Percentiles rank a stretch among this genome's conserved stretches.
phyloP scores from a whole-genome alignment of 2,329 filamentous ascomycete genomes.

The Fusarium scirpi region DNA sequence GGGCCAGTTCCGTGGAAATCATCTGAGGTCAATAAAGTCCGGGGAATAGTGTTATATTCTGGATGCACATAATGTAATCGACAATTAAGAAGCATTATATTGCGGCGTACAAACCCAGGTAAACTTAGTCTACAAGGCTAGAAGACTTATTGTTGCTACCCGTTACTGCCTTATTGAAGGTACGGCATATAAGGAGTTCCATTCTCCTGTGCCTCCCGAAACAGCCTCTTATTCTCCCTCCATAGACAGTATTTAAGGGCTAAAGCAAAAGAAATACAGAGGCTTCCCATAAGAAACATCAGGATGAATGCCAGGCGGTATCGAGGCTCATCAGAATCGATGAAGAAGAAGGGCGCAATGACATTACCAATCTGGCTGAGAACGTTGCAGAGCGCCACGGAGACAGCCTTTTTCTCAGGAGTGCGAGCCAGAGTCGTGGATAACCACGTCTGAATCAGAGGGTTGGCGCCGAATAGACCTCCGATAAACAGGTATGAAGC shows the following conservation, averaged over 20 bases:
- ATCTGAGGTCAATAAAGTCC: too few species aligned
- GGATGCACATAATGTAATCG: accelerated
- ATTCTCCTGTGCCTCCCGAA: too few species aligned
- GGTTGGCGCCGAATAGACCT: not conserved
- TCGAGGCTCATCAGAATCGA: not conserved
- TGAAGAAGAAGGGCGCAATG: not conserved
- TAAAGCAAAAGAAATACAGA: not conserved
- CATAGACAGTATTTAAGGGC: not conserved
- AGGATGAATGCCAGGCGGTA: not conserved
- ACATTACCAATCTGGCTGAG: not conserved
- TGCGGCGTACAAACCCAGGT: accelerated
- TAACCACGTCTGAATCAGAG: not conserved
- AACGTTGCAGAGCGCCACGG: not conserved
- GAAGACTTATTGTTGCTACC: too few species aligned
- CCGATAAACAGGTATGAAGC: not conserved
- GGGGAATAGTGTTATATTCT: not conserved
- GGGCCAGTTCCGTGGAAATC: too few species aligned
- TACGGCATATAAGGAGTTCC: too few species aligned
- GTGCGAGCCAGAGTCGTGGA: not conserved
- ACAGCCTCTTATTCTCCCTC: too few species aligned
- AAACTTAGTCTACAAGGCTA: too few species aligned
- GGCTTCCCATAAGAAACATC: not conserved
- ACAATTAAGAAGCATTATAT: too few species aligned
- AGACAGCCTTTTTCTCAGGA: not conserved
- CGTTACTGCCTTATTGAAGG: too few species aligned